A percentile compares a stretch with the other conserved stretches of the same genome.
Conservation (phyloP, 2,329 filamentous ascomycete species). For the Lachnellula subtilissima region DNA sequence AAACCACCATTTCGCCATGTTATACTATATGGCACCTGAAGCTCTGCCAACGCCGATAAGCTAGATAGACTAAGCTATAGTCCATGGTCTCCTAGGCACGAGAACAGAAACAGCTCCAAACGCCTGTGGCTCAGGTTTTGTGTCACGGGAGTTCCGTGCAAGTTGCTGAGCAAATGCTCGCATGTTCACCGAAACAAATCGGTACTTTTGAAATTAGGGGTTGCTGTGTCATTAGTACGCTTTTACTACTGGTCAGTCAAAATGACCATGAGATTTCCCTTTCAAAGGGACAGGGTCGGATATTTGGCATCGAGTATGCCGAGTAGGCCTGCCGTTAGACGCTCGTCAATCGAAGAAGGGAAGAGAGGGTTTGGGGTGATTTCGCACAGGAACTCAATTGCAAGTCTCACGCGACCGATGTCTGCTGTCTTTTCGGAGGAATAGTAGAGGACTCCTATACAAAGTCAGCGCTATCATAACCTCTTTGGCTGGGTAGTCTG, state of each 20-base stretch:
- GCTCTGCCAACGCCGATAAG: constrained; percentile 17
- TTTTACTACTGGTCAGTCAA: not conserved
- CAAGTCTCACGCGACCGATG: constrained; percentile 22
- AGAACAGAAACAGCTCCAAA: not conserved
- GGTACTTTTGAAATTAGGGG: not conserved
- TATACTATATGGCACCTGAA: constrained; percentile 2
- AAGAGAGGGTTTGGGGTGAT: constrained; percentile 11
- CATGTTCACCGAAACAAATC: constrained; percentile 13
- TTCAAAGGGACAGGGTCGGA: too few species aligned
- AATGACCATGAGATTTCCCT: not conserved
- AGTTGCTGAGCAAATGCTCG: constrained; percentile 14
- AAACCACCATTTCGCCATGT: constrained; percentile 13
- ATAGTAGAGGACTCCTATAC: constrained; percentile 23
- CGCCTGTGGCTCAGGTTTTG: constrained; percentile 13
- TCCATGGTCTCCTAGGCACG: not conserved
- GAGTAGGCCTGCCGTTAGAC: constrained; percentile 28
- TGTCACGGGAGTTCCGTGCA: constrained; percentile 7
- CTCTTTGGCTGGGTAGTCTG: not conserved
- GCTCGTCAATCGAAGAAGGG: constrained; percentile 23
- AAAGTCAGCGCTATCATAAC: constrained; percentile 20
- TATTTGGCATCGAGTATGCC: not conserved
- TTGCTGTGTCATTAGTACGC: constrained; percentile 5
- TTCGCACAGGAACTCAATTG: constrained; percentile 30
- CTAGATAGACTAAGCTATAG: not conserved
- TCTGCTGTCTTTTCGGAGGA: constrained; percentile 32